Evolutionary conservation across 169 alveolate genomes (phyloP), one percentile per base, ranked within the genome.

Genomic region (Sarcocystis neurona): DNA sequence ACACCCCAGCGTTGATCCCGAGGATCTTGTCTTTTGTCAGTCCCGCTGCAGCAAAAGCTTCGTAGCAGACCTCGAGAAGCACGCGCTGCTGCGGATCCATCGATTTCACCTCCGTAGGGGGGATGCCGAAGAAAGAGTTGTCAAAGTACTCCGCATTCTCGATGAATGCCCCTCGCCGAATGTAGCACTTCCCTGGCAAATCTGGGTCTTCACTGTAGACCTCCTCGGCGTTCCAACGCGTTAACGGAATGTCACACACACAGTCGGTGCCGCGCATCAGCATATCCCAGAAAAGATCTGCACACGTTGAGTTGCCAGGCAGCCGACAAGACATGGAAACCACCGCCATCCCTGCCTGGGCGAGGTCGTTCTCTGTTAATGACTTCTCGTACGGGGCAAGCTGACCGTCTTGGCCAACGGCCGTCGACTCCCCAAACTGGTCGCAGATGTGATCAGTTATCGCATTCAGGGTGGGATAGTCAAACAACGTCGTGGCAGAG

Each of bases 81-180:
- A 94, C 77, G 32, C 96, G 93, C 90, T 94, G 96, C 86, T 94
- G 96, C 15, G 96, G 96, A 53, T 92, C 96, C 93, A 93, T 90
- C 60, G 68, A 68, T 63, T 85, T 53, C 30, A 89, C 96, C 90
- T 94, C 95, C 32, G 85, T 41, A 30, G 85, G 56, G 3, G 92
- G 44, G 75, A 94, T 72, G 58, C 89, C 84, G 88, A 92, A 91
- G 43, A 82, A 66, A 23, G 88, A 30, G 87, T 87, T 77, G 48
- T 93, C 95, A 70, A 93, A 93, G 47, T 70, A 56, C 82, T 93
- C 94, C 15, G 85, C 90, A 34, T 82, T 58, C 46, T 70, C 91
- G 27, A 93, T 90, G 88, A 93, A 93, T 34, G 93, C 90, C 5
- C 94, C 95, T n/a, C 79, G 89, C 23, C 92, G 66, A 44, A 79